Evolutionary conservation across 2,329 filamentous ascomycete genomes (phyloP).

Genomic region (Amauroascus niger): DNA sequence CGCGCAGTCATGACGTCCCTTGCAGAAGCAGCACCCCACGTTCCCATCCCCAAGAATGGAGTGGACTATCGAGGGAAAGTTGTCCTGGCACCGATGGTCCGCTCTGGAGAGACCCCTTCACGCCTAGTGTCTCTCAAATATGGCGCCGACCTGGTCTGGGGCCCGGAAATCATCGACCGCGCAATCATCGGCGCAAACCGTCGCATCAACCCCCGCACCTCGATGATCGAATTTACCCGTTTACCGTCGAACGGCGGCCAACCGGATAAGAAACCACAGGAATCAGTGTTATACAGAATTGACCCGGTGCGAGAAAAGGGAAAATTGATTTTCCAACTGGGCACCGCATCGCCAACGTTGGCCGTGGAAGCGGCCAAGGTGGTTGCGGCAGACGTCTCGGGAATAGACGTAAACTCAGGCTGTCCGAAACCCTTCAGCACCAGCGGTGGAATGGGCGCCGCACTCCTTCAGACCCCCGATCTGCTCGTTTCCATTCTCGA

Average conservation of each 20-base stretch:
- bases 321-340: constrained; percentile 81
- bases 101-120: constrained; percentile 89
- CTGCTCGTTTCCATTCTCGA: constrained; percentile 72
- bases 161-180: constrained; percentile 88
- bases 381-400: constrained; percentile 76
- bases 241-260: constrained; percentile 57
- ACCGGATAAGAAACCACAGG: constrained; percentile 32
- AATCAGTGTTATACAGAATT: constrained; percentile 72
- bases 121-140: constrained; percentile 84
- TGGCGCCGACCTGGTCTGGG: constrained; percentile 95
- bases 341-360: constrained; percentile 69
- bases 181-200: constrained; percentile 81
- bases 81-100: constrained; percentile 94
- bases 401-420: constrained; percentile 96
- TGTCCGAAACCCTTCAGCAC: constrained; percentile 97
- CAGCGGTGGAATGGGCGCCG: constrained; percentile 87
- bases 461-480: constrained; percentile 75
- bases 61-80: constrained; percentile 91
- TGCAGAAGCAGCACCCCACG: constrained; percentile 42
- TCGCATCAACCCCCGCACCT: constrained; percentile 62
- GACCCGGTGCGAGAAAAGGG: constrained; percentile 66
- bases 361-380: constrained; percentile 77
- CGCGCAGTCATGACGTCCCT: constrained; percentile 48
- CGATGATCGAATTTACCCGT: constrained; percentile 77
- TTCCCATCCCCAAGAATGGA: constrained; percentile 76